Evolutionary conservation across 768 basidiomycete genomes (phyloP).

Genomic region (Podaxis pistillaris): DNA sequence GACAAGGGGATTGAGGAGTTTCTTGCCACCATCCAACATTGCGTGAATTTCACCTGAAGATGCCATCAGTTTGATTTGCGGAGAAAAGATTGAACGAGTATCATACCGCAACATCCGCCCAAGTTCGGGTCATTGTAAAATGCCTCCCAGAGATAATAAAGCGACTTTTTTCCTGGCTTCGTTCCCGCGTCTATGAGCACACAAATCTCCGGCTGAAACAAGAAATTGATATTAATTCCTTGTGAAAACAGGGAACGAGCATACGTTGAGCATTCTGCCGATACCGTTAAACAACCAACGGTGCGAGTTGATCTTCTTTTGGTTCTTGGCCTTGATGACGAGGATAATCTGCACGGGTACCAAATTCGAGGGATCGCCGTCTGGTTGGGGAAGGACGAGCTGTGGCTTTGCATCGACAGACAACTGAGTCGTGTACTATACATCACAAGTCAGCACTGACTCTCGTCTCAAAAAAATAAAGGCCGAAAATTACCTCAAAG

Average conservation of each 20-base stretch:
- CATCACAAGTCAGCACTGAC: background rate
- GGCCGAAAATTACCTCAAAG: slow-evolving; percentile 45
- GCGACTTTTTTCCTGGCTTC: slow-evolving; percentile 93
- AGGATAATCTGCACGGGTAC: slow-evolving; percentile 92
- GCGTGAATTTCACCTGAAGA: slow-evolving; percentile 78
- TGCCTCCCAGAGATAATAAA: slow-evolving; percentile 93
- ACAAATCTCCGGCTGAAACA: slow-evolving; percentile 77
- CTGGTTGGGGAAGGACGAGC: slow-evolving; percentile 87
- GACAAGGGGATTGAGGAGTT: slow-evolving; percentile 89
- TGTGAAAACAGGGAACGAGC: slow-evolving; percentile 17
- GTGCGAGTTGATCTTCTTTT: slow-evolving; percentile 95
- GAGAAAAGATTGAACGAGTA: background rate
- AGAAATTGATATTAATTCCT: background rate
- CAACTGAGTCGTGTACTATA: slow-evolving; percentile 91
- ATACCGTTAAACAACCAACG: slow-evolving; percentile 96
- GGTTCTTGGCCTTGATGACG: slow-evolving; percentile 89
- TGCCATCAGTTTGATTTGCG: background rate
- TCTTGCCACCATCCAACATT: slow-evolving; percentile 71
- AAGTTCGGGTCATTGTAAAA: slow-evolving; percentile 79
- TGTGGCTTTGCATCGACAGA: slow-evolving; percentile 90
- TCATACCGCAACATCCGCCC: slow-evolving; percentile 74
- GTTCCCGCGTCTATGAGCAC: slow-evolving; percentile 94
- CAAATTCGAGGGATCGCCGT: slow-evolving; percentile 82
- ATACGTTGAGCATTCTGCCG: slow-evolving; percentile 72
- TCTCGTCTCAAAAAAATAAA: background rate